Evolutionary conservation across 345 rosid genomes (phyloP).

Genomic region (Hibiscus tridactylites): DNA sequence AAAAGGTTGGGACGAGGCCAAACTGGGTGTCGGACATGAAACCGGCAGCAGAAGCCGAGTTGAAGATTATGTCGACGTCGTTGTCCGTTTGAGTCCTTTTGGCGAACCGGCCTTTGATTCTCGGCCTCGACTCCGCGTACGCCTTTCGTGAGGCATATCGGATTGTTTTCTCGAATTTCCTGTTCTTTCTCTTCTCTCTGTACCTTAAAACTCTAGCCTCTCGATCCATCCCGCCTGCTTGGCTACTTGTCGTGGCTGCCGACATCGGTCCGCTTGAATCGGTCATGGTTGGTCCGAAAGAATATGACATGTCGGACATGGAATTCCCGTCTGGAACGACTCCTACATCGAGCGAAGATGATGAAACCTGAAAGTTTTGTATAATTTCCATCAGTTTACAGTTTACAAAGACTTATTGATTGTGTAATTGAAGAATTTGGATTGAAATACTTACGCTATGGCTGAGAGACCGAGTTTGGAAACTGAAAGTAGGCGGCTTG

Average conservation of each 20-base stretch:
- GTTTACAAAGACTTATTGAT: background rate
- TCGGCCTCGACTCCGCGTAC: constrained; percentile 86
- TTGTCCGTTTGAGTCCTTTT: constrained; percentile 39
- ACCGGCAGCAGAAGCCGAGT: constrained; percentile 12
- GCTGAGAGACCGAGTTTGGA: constrained; percentile 34
- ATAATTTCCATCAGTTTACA: constrained; percentile 4
- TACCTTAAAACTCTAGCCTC: constrained; percentile 92
- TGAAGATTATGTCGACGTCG: constrained; percentile 24
- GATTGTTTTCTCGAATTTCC: constrained; percentile 95
- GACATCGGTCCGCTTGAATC: constrained; percentile 22
- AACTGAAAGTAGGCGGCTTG: constrained; percentile 39
- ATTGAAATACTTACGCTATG: constrained; percentile 38
- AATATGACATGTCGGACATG: constrained; percentile 53
- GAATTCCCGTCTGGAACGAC: constrained; percentile 75
- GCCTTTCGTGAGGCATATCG: constrained; percentile 94
- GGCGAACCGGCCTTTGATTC: constrained; percentile 83
- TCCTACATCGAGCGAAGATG: constrained; percentile 73
- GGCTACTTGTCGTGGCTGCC: constrained; percentile 8
- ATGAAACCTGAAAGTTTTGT: constrained; percentile 48
- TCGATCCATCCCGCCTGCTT: constrained; percentile 49
- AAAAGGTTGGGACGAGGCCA: constrained; percentile 75
- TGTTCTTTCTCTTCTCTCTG: constrained; percentile 93
- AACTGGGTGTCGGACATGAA: constrained; percentile 32
- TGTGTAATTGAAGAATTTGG: background rate
- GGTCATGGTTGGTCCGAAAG: constrained; percentile 34